phyloP scores from a whole-genome alignment of 2,329 filamentous ascomycete genomes.

The Gaeumannomyces sp. region DNA sequence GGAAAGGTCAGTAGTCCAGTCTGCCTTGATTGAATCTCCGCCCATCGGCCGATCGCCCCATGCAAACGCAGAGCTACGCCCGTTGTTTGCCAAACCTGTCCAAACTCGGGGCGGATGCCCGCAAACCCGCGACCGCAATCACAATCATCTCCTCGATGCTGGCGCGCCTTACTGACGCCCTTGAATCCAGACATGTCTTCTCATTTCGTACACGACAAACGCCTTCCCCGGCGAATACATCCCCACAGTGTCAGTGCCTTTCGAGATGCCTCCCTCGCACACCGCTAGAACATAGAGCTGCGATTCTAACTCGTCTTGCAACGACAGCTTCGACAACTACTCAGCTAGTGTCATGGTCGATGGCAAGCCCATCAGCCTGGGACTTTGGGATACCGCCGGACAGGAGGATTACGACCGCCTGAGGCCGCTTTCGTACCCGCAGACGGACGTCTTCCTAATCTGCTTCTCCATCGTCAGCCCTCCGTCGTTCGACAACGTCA shows the following conservation, averaged over 20 bases:
- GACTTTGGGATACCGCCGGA: constrained; percentile 96
- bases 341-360: constrained; percentile 99
- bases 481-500: constrained; percentile 97
- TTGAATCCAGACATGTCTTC: constrained; percentile 83
- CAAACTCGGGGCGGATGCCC: background rate
- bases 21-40: constrained; percentile 13
- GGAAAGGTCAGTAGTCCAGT: constrained; percentile 67
- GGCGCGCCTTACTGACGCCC: background rate
- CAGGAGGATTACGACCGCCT: constrained; percentile 98
- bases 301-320: background rate
- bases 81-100: background rate
- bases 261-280: background rate
- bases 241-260: constrained; percentile 74
- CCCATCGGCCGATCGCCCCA: background rate
- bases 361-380: constrained; percentile 93
- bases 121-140: background rate
- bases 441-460: constrained; percentile 97
- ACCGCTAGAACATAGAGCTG: too few relatives aligned
- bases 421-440: constrained; percentile 90
- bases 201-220: constrained; percentile 99
- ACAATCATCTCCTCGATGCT: background rate
- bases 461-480: constrained; percentile 98
- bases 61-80: background rate
- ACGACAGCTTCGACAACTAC: constrained; percentile 88
- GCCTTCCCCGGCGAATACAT: constrained; percentile 99